Evolutionary conservation across 768 basidiomycete species (phyloP).

Genomic region (Tephrocybe sp.): DNA sequence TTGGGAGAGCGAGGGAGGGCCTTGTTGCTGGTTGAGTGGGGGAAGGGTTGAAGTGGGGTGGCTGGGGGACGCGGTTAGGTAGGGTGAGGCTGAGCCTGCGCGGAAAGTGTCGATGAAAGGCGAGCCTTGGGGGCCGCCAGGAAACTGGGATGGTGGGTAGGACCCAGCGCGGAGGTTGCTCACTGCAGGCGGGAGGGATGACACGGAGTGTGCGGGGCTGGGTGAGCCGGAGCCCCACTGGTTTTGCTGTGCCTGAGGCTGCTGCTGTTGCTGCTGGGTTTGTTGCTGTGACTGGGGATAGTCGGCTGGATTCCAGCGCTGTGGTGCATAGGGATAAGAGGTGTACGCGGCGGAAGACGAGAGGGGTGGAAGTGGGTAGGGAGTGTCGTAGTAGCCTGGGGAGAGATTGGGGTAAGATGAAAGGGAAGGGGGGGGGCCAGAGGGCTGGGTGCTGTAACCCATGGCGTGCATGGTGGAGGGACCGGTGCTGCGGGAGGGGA

Average conservation of each 20-base stretch:
- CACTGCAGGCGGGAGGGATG: conserved; percentile 28
- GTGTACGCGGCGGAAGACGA: conserved; percentile 32
- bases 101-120: conserved; percentile 2
- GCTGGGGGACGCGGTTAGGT: background rate
- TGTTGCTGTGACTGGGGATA: conserved; percentile 13
- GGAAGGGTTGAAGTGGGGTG: background rate
- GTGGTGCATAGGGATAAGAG: conserved; percentile 39
- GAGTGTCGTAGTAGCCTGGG: conserved; percentile 37
- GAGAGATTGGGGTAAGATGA: conserved; percentile 12
- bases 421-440: conserved; percentile 27
- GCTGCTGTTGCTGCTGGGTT: background rate
- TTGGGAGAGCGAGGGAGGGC: background rate
- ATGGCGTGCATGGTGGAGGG: conserved; percentile 45
- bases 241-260: background rate
- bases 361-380: conserved; percentile 43
- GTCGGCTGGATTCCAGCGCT: conserved; percentile 37
- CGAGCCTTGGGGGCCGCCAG: conserved; percentile 42
- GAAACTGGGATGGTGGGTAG: conserved; percentile 25
- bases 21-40: no score
- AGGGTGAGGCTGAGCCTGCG: background rate
- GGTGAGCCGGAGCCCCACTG: conserved; percentile 29
- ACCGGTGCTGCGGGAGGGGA: conserved; percentile 38
- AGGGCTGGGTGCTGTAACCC: conserved; percentile 38
- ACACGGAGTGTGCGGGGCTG: conserved; percentile 28
- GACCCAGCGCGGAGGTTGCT: conserved; percentile 32